Base-by-base conservation (phyloP, 495 filamentous ascomycete species). In the Podospora anserina region DNA sequence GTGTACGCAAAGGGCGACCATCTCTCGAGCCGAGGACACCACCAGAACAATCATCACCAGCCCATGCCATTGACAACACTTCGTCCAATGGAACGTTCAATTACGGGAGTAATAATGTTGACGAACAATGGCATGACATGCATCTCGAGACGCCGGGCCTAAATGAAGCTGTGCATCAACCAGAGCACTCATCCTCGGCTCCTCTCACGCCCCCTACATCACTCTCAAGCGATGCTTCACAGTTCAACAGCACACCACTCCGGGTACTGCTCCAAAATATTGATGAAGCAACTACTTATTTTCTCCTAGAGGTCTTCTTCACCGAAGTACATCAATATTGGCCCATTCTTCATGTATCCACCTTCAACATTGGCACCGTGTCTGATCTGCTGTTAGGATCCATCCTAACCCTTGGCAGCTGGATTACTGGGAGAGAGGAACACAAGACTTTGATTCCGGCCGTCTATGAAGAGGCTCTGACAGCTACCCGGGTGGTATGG, bases 261-360 rank as follows among this genome's bases (percentile, higher is more conserved):
- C 9, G 54, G 6, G 19, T 2, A 7, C 5, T 65, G 2, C 15
- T 65, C 23, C 49, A 65, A 18, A n/a, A 65, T 4, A 49, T 49
- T 11, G 63, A 65, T 56, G 19, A 20, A 26, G 4, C n/a, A 13
- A 57, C 39, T 6, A 56, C 49, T 19, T 32, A 18, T 19, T 56
- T 61, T 19, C 71, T 79, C 19, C 39, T 77, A 5, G 54, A 73
- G 20, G 19, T 74, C 5, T 79, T 72, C 66, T 76, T 79, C 27
- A 13, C 18, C 18, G 71, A 75, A 6, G 63, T 76, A 49, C 76
- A 79, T 66, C 75, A 72, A 13, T 72, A 74, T 32, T 79, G 78
- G 78, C 69, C 74, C 53, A 71, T 78, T 30, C 65, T 79, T 54
- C 78, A 79, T 69, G 72, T 53, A 0, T 70, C 76, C 1, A 77